Percentiles rank a stretch among this genome's conserved stretches.
Evolutionary conservation across 1,139 yeast species (phyloP).

Genomic region (Barnettozyma hawaiiensis): DNA sequence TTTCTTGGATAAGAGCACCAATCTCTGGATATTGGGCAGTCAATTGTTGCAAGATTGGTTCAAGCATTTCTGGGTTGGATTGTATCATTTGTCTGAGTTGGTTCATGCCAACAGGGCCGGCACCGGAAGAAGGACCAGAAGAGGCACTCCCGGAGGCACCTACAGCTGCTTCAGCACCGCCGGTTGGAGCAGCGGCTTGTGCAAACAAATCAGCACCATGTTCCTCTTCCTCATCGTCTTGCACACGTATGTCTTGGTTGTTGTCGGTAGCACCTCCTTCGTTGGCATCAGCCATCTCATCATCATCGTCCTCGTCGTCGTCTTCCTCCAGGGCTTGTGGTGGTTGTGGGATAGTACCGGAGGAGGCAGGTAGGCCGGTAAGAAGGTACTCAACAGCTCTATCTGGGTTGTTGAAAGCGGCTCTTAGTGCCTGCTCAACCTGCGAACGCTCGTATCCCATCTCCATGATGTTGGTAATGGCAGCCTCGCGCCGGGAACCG

Average conservation of each 20-base stretch:
- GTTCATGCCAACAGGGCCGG: conserved; percentile 35
- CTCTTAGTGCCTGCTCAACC: conserved; percentile 87
- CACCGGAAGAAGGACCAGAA: not conserved
- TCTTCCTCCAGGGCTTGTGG: conserved; percentile 29
- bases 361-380: conserved; percentile 75
- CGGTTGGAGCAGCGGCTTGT: conserved; percentile 24
- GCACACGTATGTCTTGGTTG: conserved; percentile 18
- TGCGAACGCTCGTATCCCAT: conserved; percentile 92
- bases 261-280: too few relatives aligned
- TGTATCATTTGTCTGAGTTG: conserved; percentile 74
- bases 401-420: conserved; percentile 96
- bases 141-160: conserved; percentile 23
- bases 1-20: conserved; percentile 73
- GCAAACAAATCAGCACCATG: conserved; percentile 21
- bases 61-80: conserved; percentile 85
- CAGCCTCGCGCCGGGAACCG: conserved; percentile 31
- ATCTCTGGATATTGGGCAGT: conserved; percentile 83
- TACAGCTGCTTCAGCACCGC: conserved; percentile 1
- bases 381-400: conserved; percentile 94
- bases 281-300: not conserved
- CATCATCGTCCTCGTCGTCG: conserved; percentile 35
- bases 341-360: conserved; percentile 26
- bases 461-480: conserved; percentile 77
- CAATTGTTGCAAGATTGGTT: conserved; percentile 75
- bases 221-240: conserved; percentile 17